Base-by-base conservation (phyloP, 75 land plant species). In the Adiantum capillusveneris region DNA sequence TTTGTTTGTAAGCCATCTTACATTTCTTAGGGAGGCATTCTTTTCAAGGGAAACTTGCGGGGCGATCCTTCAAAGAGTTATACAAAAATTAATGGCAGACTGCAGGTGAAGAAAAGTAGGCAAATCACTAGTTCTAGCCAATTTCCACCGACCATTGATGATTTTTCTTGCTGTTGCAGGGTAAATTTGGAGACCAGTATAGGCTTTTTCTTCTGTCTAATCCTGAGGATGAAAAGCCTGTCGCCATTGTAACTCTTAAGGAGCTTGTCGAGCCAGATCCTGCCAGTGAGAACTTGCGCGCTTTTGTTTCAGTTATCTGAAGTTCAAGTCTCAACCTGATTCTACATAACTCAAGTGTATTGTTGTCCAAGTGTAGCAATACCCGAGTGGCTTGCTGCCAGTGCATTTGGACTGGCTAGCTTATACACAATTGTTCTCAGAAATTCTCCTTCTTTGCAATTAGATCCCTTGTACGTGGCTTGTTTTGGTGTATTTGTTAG, bases 311-410 rank as follows among this genome's bases (percentile, higher is more conserved):
- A 24, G 44, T 62, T 43, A 25, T 14, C 57, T n/a, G n/a, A n/a
- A n/a, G n/a, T n/a, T n/a, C n/a, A n/a, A n/a, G n/a, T n/a, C n/a
- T n/a, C n/a, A n/a, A n/a, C n/a, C n/a, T n/a, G n/a, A n/a, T n/a
- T n/a, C n/a, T n/a, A n/a, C n/a, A n/a, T n/a, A n/a, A n/a, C n/a
- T n/a, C n/a, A n/a, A n/a, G n/a, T n/a, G n/a, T n/a, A n/a, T n/a
- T n/a, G n/a, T n/a, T n/a, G n/a, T n/a, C n/a, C n/a, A 17, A 45
- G 16, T 68, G 63, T 85, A 90, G 96, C 85, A 51, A 84, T 90
- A 49, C 96, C 96, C 30, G 92, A 87, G 57, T 90, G 96, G 96
- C 72, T 87, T 75, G 88, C 96, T 29, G 91, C 87, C 14, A 76
- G 76, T 29, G 81, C 88, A 19, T 90, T 90, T 90, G 96, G 92